phyloP scores from a whole-genome alignment of 2,329 filamentous ascomycete genomes.

The Bipolaris gigantea region DNA sequence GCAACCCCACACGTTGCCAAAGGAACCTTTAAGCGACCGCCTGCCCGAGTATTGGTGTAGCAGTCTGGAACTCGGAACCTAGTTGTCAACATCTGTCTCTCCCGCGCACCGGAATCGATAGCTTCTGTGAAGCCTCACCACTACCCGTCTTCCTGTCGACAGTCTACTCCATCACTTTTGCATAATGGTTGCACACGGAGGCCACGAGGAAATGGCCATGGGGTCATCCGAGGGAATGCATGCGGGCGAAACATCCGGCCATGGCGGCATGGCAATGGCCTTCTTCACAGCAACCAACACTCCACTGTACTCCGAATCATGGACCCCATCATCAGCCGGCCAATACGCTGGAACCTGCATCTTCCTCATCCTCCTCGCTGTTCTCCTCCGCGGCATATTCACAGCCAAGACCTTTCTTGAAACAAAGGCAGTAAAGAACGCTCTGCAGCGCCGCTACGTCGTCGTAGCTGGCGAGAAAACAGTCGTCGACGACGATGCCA shows the following conservation, averaged over 20 bases:
- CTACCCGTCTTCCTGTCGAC: background rate
- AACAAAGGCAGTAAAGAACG: slow-evolving; percentile 70
- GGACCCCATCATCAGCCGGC: slow-evolving; percentile 72
- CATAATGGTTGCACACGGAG: slow-evolving; percentile 41
- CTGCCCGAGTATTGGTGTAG: slow-evolving; percentile 13
- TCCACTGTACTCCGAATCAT: slow-evolving; percentile 67
- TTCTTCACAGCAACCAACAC: slow-evolving; percentile 68
- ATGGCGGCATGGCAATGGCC: slow-evolving; percentile 55
- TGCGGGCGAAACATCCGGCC: slow-evolving; percentile 21
- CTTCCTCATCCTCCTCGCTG: slow-evolving; percentile 78
- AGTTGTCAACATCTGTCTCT: slow-evolving; percentile 8
- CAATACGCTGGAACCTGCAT: slow-evolving; percentile 88
- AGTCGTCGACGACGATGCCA: slow-evolving; percentile 58
- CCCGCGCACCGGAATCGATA: background rate
- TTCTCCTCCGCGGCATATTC: slow-evolving; percentile 69
- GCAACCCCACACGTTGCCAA: slow-evolving; percentile 10
- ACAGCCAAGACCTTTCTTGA: slow-evolving; percentile 66
- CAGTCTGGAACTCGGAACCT: slow-evolving; percentile 39
- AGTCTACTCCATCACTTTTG: slow-evolving; percentile 5
- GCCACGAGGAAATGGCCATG: slow-evolving; percentile 19
- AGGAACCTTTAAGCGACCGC: slow-evolving; percentile 25
- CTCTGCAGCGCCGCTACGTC: slow-evolving; percentile 75
- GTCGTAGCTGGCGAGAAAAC: slow-evolving; percentile 67
- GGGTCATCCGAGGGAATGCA: slow-evolving; percentile 10
- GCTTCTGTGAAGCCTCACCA: background rate